Base-by-base conservation (phyloP, 2,329 filamentous ascomycete species). In the Hymenoscyphus fraxineus region DNA sequence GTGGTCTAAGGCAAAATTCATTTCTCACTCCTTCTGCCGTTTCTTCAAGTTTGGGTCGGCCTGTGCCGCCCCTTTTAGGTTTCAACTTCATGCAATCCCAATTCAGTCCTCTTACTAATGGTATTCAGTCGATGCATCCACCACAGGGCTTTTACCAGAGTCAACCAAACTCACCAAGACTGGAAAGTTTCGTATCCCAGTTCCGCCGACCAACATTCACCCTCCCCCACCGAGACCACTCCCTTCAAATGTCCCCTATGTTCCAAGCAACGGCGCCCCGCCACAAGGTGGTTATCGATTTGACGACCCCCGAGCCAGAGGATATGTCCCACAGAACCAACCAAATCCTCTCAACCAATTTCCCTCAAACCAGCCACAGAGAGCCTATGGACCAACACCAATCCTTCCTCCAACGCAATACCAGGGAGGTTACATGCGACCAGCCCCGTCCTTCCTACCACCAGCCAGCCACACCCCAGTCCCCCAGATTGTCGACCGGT, bases 341-440 rank as follows among this genome's bases (percentile, higher is more conserved):
- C 58, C 58, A 19, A 59, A 31, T 39, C 40, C 35, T 12, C 31
- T 38, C n/a, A 39, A 51, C 16, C 32, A 59, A 3, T 59, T n/a
- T 31, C 15, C n/a, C 22, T 5, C 41, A 38, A 32, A 6, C 32
- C 47, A 19, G 41, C 6, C 16, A 10, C 55, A 57, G 31, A 57
- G 31, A 16, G n/a, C 31, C 15, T 38, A 31, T 22, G 31, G 44
- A n/a, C 40, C 16, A 35, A 6, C 59, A 35, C 58, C 58, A 22
- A 51, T 60, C 22, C 27, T 47, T 6, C 58, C 58, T 4, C 58
- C 58, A n/a, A 39, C 27, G 10, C 58, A 60, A 51, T 60, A 47
- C n/a, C 58, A 60, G 7, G 58, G 58, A 47, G 58, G 58, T 5
- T 51, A 60, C 40, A 60, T 60, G 58, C 58, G 31, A 54, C n/a